Conservation (phyloP, 2,329 filamentous ascomycete genomes). For the Colletotrichum cuscutae region DNA sequence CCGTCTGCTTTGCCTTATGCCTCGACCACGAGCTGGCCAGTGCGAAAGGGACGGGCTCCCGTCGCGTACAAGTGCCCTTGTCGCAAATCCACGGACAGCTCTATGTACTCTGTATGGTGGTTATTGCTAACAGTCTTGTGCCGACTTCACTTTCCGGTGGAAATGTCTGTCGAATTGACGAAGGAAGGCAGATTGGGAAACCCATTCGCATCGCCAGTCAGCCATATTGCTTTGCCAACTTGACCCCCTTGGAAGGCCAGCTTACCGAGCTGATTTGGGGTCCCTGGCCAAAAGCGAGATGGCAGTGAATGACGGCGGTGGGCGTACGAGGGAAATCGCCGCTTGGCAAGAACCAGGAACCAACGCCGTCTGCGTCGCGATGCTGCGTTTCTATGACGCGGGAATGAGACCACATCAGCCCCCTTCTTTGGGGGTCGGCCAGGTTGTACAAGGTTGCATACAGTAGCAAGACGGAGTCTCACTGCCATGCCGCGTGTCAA, state of each 20-base stretch:
- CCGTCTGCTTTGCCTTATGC: neutral
- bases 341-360: slow-evolving; percentile 4
- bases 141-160: neutral
- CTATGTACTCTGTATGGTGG: neutral
- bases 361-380: slow-evolving; percentile 16
- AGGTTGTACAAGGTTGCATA: slow-evolving; percentile 13
- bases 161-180: neutral
- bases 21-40: slow-evolving; percentile 2
- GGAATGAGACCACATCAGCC: slow-evolving; percentile 19
- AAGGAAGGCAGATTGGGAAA: slow-evolving; percentile 20
- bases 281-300: slow-evolving; percentile 4
- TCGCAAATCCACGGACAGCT: neutral
- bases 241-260: neutral
- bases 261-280: slow-evolving; percentile 6
- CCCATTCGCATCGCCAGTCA: slow-evolving; percentile 10
- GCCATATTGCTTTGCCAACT: neutral
- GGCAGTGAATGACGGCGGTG: neutral
- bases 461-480: neutral
- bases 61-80: neutral
- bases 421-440: neutral
- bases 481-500: neutral
- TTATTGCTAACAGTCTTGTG: neutral
- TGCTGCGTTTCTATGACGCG: slow-evolving; percentile 22
- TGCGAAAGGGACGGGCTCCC: neutral
- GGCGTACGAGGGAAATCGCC: neutral